Evolutionary conservation across 1,284 basidiomycete species (phyloP), one percentile per base, ranked within the genome.

Genomic region (Meripilus lineatus): DNA sequence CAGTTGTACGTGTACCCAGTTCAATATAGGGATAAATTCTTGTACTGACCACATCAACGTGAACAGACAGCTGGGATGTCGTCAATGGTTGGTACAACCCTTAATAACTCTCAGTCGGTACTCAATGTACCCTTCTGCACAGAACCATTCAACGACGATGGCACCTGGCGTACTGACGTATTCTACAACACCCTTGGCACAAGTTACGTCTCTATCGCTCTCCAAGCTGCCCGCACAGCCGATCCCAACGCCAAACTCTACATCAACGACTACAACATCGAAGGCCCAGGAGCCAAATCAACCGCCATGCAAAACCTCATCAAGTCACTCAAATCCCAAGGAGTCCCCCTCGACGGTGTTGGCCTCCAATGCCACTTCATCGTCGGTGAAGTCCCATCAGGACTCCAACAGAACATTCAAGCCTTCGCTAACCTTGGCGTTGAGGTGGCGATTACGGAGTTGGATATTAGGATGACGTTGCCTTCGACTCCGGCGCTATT

Each of bases 131-230:
- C 5, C 24, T 5, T 10, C 15, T 3, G 15, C 24, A 14, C 45
- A 63, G 65, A 81, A 52, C 71, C 75, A 2, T 72, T 81, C 60
- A 78, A 79, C 51, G 78, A 81, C 18, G 72, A 80, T 51, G 78
- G 78, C 5, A 75, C 72, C 3, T 74, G 67, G 58, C 66, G 75
- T 35, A 42, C 50, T 15, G 63, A 65, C 39, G 67, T 75, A n/a
- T 77, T 74, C 62, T 70, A 65, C 59, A 66, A 68, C 50, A 70
- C 68, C 3, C 66, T 74, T 8, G 71, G 71, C 8, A 58, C 62
- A 4, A 50, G 55, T 21, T 77, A 70, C 56, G 65, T 76, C 41
- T 50, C 61, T 17, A 67, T 67, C 30, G 74, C 73, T 3, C 63
- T 77, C 28, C 54, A 58, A 6, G 66, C 72, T 14, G 73, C 74